A percentile compares a stretch with the other conserved stretches of the same genome.
Conservation (phyloP, 2,329 filamentous ascomycete species). For the Phaeophleospora eucalypticola region DNA sequence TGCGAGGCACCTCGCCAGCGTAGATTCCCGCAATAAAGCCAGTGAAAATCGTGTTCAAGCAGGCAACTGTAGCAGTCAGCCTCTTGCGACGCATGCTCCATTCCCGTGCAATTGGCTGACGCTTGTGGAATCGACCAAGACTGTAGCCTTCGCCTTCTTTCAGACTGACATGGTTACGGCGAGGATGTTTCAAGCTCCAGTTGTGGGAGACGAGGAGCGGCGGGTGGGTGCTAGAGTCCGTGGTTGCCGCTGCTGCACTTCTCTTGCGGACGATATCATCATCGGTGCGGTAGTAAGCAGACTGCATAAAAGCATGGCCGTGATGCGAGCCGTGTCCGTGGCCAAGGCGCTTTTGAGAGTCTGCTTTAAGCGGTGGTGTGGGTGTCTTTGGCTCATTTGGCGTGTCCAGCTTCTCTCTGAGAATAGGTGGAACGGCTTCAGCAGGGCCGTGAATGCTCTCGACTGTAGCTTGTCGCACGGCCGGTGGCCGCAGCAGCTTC, state of each 20-base stretch:
- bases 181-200: constrained; percentile 30
- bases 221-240: background rate
- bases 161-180: constrained; percentile 33
- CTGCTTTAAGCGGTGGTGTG: background rate
- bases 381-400: background rate
- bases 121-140: constrained; percentile 47
- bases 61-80: constrained; percentile 64
- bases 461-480: background rate
- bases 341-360: background rate
- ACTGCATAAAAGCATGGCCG: constrained; percentile 4
- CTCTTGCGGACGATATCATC: background rate
- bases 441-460: background rate
- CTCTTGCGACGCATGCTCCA: constrained; percentile 66
- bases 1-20: constrained; percentile 71
- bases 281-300: constrained; percentile 5
- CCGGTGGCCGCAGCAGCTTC: background rate
- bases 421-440: background rate
- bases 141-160: constrained; percentile 38
- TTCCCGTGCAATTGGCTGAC: constrained; percentile 66
- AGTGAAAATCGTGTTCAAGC: constrained; percentile 67
- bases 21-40: constrained; percentile 72
- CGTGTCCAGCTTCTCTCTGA: constrained; percentile 1
- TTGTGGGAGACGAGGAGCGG: background rate
- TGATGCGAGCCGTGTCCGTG: constrained; percentile 1
- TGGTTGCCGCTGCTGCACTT: background rate